A percentile compares a stretch with the other conserved stretches of the same genome.
phyloP scores from a whole-genome alignment of 139 green algal species.

The Chlorella sp. region DNA sequence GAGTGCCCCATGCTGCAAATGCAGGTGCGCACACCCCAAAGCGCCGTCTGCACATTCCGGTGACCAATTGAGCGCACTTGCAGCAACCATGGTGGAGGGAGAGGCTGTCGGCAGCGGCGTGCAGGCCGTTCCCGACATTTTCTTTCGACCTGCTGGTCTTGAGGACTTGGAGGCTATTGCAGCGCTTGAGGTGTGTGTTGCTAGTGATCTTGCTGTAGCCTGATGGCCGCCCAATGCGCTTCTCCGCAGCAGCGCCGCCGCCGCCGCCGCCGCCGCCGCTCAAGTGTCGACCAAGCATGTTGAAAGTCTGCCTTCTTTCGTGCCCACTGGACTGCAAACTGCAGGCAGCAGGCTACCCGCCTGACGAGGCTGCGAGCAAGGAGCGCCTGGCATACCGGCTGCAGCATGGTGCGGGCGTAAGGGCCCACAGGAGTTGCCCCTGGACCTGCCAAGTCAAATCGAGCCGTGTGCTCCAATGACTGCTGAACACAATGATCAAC shows the following conservation, averaged over 20 bases:
- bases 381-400: conserved; percentile 38
- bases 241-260: background rate
- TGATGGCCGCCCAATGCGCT: too few relatives aligned
- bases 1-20: too few relatives aligned
- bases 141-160: background rate
- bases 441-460: too few relatives aligned
- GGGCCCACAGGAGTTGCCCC: too few relatives aligned
- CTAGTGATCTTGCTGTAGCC: background rate
- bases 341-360: conserved; percentile 50
- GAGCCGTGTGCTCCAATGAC: too few relatives aligned
- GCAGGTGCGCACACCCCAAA: too few relatives aligned
- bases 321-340: background rate
- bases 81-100: too few relatives aligned
- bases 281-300: too few relatives aligned
- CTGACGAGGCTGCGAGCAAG: conserved; percentile 50
- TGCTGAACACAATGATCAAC: background rate
- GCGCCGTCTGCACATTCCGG: too few relatives aligned
- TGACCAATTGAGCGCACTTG: too few relatives aligned
- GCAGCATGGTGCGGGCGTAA: conserved; percentile 25
- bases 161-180: background rate
- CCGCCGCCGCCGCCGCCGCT: background rate
- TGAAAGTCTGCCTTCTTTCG: background rate
- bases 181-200: conserved; percentile 2
- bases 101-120: too few relatives aligned
- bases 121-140: background rate